A percentile compares a stretch with the other conserved stretches of the same genome.
phyloP scores from a whole-genome alignment of 805 yeast genomes.

The Starmerella bombi region DNA sequence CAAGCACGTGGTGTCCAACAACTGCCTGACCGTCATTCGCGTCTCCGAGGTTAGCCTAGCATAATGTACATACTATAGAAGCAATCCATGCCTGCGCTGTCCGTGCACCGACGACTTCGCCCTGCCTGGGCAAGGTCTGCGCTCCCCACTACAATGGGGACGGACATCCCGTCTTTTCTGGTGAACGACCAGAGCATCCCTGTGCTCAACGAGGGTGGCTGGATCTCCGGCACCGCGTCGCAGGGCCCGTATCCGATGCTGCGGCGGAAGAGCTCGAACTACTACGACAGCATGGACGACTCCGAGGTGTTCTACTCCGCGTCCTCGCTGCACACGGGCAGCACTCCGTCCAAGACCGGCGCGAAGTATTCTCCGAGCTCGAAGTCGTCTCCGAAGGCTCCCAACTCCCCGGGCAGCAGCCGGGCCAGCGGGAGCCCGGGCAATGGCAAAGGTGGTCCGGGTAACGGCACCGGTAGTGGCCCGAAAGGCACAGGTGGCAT shows the following conservation, averaged over 20 bases:
- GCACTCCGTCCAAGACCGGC: not conserved
- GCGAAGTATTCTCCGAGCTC: not conserved
- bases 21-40: constrained; percentile 62
- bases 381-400: not conserved
- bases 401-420: no score
- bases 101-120: no score
- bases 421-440: not conserved
- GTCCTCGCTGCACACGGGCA: constrained; percentile 5
- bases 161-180: constrained; percentile 17
- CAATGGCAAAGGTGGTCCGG: not conserved
- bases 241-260: constrained; percentile 18
- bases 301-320: constrained; percentile 12
- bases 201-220: constrained; percentile 6
- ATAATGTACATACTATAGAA: constrained; percentile 6
- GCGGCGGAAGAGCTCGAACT: not conserved
- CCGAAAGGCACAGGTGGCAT: no score
- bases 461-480: no score
- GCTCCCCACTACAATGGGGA: constrained; percentile 6
- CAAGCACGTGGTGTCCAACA: constrained; percentile 52
- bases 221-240: constrained; percentile 13
- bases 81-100: no score
- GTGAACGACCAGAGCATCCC: constrained; percentile 17
- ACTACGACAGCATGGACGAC: constrained; percentile 10
- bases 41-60: constrained; percentile 56
- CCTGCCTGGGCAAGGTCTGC: not conserved